phyloP scores from a whole-genome alignment of 805 yeast species.

The Jamesozyma piceae region DNA sequence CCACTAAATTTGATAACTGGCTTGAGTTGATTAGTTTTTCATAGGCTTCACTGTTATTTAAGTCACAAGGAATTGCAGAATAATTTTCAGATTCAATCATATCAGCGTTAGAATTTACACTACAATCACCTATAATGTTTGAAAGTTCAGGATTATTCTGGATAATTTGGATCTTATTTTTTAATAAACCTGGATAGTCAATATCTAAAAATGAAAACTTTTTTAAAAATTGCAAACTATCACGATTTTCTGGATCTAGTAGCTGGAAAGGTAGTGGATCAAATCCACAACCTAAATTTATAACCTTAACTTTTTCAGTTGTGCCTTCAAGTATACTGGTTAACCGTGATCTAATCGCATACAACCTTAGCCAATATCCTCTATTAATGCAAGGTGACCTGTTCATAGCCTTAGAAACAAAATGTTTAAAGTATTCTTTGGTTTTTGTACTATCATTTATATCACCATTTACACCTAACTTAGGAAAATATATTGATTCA shows the following conservation, averaged over 20 bases:
- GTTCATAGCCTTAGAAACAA: slow-evolving; percentile 50
- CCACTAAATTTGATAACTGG: slow-evolving; percentile 10
- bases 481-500: slow-evolving; percentile 44
- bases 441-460: slow-evolving; percentile 18
- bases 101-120: slow-evolving; percentile 17
- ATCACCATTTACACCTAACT: slow-evolving; percentile 14
- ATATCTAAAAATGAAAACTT: slow-evolving; percentile 51
- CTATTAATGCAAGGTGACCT: slow-evolving; percentile 74
- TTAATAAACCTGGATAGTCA: slow-evolving; percentile 64
- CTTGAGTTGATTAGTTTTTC: slow-evolving; percentile 9
- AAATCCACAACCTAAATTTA: slow-evolving; percentile 76
- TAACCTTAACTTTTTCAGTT: slow-evolving; percentile 33
- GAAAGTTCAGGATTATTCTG: slow-evolving; percentile 37
- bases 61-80: slow-evolving; percentile 56
- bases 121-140: slow-evolving; percentile 35
- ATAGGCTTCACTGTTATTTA: slow-evolving; percentile 40
- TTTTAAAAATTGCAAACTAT: slow-evolving; percentile 25
- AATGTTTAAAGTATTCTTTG: slow-evolving; percentile 49
- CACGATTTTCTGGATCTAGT: slow-evolving; percentile 28
- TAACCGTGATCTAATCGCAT: slow-evolving; percentile 49
- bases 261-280: slow-evolving; percentile 52
- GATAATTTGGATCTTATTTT: slow-evolving; percentile 47
- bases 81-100: slow-evolving; percentile 37
- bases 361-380: slow-evolving; percentile 77
- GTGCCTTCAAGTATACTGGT: slow-evolving; percentile 35